phyloP scores from a whole-genome alignment of 768 basidiomycete genomes.

The Leccinum variicolor region DNA sequence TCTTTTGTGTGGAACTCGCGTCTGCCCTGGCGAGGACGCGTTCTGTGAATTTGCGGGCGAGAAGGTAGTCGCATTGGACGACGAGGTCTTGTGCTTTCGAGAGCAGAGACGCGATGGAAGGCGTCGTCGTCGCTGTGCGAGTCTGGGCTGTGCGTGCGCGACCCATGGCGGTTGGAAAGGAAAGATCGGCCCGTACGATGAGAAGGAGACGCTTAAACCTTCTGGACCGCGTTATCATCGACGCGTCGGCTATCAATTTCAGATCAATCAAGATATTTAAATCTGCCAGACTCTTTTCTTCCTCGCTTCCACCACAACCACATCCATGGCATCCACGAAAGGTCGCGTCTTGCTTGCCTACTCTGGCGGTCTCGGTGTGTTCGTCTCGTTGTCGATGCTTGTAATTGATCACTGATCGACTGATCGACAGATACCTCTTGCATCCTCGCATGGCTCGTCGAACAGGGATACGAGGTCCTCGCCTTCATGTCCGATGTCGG shows the following conservation, averaged over 20 bases:
- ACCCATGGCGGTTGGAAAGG: slow-evolving; percentile 41
- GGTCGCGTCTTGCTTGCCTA: slow-evolving; percentile 96
- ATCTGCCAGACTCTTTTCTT: background rate
- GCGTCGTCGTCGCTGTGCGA: slow-evolving; percentile 27
- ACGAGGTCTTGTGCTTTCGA: slow-evolving; percentile 81
- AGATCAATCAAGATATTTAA: background rate
- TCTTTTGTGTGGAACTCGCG: slow-evolving; percentile 42
- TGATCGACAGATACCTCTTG: slow-evolving; percentile 81
- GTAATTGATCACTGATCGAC: background rate
- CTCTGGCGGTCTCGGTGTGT: slow-evolving; percentile 94
- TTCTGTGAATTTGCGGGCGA: slow-evolving; percentile 68
- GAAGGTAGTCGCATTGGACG: slow-evolving; percentile 79
- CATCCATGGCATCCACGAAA: slow-evolving; percentile 30
- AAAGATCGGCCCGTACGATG: background rate
- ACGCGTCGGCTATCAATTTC: background rate
- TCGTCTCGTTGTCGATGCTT: background rate
- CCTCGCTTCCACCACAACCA: background rate
- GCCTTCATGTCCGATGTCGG: slow-evolving; percentile 98
- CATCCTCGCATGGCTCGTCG: slow-evolving; percentile 98
- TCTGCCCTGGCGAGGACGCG: slow-evolving; percentile 63
- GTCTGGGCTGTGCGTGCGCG: slow-evolving; percentile 49
- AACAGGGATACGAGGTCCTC: slow-evolving; percentile 94
- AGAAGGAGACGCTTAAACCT: too few relatives aligned
- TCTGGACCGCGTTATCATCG: too few relatives aligned
- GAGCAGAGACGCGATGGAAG: slow-evolving; percentile 53